Evolutionary conservation across 2,329 filamentous ascomycete genomes (phyloP), one percentile per base, ranked within the genome.

Genomic region (Fusarium chaquense): DNA sequence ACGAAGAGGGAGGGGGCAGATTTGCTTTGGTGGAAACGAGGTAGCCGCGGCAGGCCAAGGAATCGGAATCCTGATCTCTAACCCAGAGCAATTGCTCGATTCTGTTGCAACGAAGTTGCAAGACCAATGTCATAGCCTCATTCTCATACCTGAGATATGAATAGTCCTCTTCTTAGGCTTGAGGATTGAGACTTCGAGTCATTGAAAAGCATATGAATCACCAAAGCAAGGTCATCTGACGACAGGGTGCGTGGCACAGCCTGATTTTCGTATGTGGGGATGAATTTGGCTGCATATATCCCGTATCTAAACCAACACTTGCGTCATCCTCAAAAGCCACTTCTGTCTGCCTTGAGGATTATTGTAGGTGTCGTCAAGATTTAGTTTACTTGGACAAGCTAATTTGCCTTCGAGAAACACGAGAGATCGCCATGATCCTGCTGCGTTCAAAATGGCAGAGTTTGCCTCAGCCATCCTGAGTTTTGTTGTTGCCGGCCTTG

Each of bases 401-500:
- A 9, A n/a, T 9, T 50, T 13, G n/a, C 11, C 22, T n/a, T 4
- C 16, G 12, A 38, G 18, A 24, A 41, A 35, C 3, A 20, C 38
- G 33, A 24, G 33, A 13, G 30, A 53, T 43, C 36, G 36, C 5
- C 53, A 65, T 65, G 62, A 43, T 65, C 55, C 16, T 38, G n/a
- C 4, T 20, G 49, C 30, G 18, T 51, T 22, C 43, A 65, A 59
- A n/a, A 65, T 65, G 60, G 62, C 62, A 53, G 62, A 65, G 61
- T 43, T 30, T 18, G 60, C 53, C 41, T 65, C 47, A 30, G 62
- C 62, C 41, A 35, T 65, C 15, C 26, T 65, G 16, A 40, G 46
- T 30, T 65, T 59, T 18, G 47, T 65, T 12, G 41, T 35, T 15
- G 38, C 32, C 7, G 55, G 62, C 18, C 32, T 59, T 12, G 35